phyloP scores from a whole-genome alignment of 306 rosid species.

The Clitoria ternatea region DNA sequence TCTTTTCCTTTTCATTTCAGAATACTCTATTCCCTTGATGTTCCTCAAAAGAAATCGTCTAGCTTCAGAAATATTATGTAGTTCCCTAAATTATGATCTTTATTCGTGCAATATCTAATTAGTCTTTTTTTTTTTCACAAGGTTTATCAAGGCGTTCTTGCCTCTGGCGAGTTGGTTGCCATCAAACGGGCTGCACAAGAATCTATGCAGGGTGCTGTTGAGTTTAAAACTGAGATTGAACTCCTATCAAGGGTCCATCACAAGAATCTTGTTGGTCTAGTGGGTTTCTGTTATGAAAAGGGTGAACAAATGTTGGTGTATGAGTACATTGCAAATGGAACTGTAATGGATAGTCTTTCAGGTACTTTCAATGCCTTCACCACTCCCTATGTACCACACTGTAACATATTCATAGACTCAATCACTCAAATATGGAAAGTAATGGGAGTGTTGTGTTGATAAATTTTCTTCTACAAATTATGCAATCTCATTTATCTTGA shows the following conservation, averaged over 20 bases:
- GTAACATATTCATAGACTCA: too few species aligned
- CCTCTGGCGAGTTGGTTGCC: constrained; percentile 61
- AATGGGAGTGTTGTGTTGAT: too few species aligned
- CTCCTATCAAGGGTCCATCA: constrained; percentile 90
- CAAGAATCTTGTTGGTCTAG: constrained; percentile 68
- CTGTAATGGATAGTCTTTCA: constrained; percentile 57
- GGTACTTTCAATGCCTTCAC: constrained; percentile 47
- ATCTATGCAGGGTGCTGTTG: constrained; percentile 64
- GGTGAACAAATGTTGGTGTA: constrained; percentile 88
- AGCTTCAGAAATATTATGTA: background rate
- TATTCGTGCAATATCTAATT: constrained; percentile 21
- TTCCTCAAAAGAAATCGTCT: background rate
- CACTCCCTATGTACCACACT: constrained; percentile 7
- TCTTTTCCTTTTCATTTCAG: background rate
- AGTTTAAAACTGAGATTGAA: constrained; percentile 85
- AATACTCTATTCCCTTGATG: background rate
- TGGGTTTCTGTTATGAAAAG: constrained; percentile 73
- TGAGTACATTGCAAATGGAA: constrained; percentile 70
- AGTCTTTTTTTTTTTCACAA: constrained; percentile 18
- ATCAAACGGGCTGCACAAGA: constrained; percentile 64
- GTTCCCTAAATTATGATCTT: background rate
- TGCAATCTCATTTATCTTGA: background rate
- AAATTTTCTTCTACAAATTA: background rate
- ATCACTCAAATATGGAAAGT: background rate
- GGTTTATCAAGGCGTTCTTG: constrained; percentile 67